Percentiles rank a stretch among this genome's conserved stretches.
These are phyloP conservation scores for Penicillium roqueforti DNA, from an alignment of 495 filamentous ascomycete species.

Conservation along the genomic window DNA sequence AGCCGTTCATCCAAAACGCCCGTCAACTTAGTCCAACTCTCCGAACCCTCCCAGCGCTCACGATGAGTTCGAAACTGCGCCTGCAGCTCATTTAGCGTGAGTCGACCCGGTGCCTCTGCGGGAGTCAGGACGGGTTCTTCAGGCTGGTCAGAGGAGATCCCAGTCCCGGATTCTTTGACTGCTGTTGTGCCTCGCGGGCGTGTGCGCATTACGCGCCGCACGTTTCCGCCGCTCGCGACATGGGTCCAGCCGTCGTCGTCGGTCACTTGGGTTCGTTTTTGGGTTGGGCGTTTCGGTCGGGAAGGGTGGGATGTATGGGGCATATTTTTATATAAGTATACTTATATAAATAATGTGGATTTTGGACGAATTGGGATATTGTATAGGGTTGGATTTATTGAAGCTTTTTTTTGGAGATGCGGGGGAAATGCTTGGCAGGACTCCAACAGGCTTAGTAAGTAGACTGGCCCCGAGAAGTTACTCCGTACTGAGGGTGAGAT, in stretches of 20 bases:
- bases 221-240: slow-evolving; percentile 37
- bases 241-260: slow-evolving; percentile 56
- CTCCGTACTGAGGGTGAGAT: no score
- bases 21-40: slow-evolving; percentile 22
- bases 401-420: slow-evolving; percentile 8
- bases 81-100: slow-evolving; percentile 39
- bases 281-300: slow-evolving; percentile 34
- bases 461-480: no score
- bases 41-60: slow-evolving; percentile 29
- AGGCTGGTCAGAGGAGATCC: neutral
- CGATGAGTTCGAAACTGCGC: slow-evolving; percentile 29
- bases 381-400: neutral
- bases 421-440: slow-evolving; percentile 7
- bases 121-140: slow-evolving; percentile 17
- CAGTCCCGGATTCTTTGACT: neutral
- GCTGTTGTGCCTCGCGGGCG: neutral
- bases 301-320: slow-evolving; percentile 45
- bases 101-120: slow-evolving; percentile 29
- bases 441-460: neutral
- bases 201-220: slow-evolving; percentile 18
- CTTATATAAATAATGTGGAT: neutral
- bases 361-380: neutral
- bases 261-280: slow-evolving; percentile 46
- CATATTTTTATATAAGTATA: slow-evolving; percentile 28
- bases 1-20: slow-evolving; percentile 6